Percentiles rank a stretch among this genome's conserved stretches.
phyloP scores from a whole-genome alignment of 2,329 filamentous ascomycete genomes.

The Botryosphaeria dothidea region DNA sequence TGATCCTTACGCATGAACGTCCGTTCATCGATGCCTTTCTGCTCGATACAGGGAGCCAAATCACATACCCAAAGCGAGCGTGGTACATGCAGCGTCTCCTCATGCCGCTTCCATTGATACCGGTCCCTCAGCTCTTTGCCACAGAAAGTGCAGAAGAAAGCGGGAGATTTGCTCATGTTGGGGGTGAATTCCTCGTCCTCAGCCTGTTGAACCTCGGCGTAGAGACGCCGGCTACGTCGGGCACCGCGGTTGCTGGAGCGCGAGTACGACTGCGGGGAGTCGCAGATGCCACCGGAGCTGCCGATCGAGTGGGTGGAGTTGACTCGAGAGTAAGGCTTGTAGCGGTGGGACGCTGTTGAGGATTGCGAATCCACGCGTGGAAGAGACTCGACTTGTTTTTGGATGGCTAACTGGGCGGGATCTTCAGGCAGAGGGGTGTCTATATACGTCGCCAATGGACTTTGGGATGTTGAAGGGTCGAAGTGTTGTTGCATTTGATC shows the following conservation, averaged over 20 bases:
- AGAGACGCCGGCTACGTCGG: neutral
- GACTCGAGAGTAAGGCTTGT: neutral
- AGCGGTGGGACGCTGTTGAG: neutral
- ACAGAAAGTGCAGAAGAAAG: slow-evolving; percentile 4
- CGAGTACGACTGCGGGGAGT: neutral
- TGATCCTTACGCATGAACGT: neutral
- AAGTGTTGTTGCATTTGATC: neutral
- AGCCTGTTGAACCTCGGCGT: neutral
- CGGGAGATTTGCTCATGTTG: neutral
- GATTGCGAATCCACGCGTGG: neutral
- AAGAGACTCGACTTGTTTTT: neutral
- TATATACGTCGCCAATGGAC: neutral
- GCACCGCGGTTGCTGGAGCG: neutral
- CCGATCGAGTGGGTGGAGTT: neutral
- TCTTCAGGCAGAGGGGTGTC: neutral
- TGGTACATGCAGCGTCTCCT: neutral
- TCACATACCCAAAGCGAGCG: neutral
- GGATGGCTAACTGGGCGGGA: neutral
- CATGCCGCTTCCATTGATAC: slow-evolving; percentile 11
- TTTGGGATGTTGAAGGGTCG: neutral
- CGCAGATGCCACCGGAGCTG: neutral
- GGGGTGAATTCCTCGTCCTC: neutral
- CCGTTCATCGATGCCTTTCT: neutral
- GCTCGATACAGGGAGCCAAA: neutral
- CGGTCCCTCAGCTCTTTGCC: neutral